These are phyloP conservation scores for Marasmius oreades DNA, from an alignment of 1,284 basidiomycete genomes.

Conservation along the genomic window DNA sequence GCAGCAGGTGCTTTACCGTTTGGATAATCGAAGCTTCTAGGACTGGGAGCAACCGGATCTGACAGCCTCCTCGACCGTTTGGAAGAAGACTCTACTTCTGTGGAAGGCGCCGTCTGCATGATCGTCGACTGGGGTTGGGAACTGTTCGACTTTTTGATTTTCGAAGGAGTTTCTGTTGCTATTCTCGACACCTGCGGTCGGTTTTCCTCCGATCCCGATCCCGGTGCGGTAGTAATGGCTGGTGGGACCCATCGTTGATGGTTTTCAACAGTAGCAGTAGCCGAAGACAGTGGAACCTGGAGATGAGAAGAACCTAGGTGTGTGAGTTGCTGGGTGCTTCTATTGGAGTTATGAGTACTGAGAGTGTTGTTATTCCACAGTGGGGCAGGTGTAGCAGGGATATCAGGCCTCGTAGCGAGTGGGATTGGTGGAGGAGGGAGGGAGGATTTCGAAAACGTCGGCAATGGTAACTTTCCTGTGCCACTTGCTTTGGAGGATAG, in stretches of 20 bases:
- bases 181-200: not conserved
- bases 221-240: not conserved
- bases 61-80: constrained; percentile 24
- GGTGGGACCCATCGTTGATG: not conserved
- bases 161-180: not conserved
- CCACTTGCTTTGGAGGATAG: not conserved
- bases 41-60: constrained; percentile 25
- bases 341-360: not conserved
- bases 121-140: constrained; percentile 7
- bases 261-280: not conserved
- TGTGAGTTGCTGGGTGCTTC: not conserved
- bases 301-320: not conserved
- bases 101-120: not conserved
- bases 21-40: constrained; percentile 13
- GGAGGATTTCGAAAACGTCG: not conserved
- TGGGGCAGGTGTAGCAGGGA: not conserved
- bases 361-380: not conserved
- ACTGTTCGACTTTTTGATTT: constrained; percentile 23
- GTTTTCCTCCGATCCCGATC: not conserved
- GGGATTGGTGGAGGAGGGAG: not conserved
- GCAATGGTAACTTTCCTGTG: too few species aligned
- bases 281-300: not conserved
- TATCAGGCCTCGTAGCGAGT: not conserved
- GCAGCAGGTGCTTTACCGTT: constrained; percentile 3
- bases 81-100: not conserved